Conservation (phyloP, 2,329 filamentous ascomycete species). For the Hymenoscyphus fructigenus region DNA sequence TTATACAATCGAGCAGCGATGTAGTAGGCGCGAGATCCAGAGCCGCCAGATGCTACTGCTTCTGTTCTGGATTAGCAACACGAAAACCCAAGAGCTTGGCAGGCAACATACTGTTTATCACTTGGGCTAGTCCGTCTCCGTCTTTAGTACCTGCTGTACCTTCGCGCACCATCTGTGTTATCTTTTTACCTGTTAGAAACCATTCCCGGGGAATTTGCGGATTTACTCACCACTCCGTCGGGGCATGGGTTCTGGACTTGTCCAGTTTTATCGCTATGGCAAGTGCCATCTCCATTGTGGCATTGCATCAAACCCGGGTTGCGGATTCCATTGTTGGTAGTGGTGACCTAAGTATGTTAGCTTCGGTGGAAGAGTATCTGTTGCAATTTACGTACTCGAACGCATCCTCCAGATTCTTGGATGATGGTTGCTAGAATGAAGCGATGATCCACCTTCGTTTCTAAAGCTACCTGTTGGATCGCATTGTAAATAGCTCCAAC, state of each 20-base stretch:
- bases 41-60: slow-evolving; percentile 18
- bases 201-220: not conserved
- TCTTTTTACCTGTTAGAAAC: not conserved
- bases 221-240: not conserved
- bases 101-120: slow-evolving; percentile 26
- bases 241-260: slow-evolving; percentile 18
- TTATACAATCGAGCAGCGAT: slow-evolving; percentile 43
- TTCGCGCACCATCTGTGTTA: slow-evolving; percentile 39
- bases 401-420: slow-evolving; percentile 3
- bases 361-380: too few relatives aligned
- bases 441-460: slow-evolving; percentile 1
- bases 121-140: slow-evolving; percentile 39
- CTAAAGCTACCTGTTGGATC: not conserved
- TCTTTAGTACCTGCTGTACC: slow-evolving; percentile 38
- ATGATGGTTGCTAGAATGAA: slow-evolving; percentile 3
- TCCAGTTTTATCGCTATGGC: slow-evolving; percentile 10
- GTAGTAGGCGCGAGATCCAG: slow-evolving; percentile 35
- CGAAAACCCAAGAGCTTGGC: not conserved
- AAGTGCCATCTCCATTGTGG: slow-evolving; percentile 17
- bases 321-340: slow-evolving; percentile 19
- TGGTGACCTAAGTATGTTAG: slow-evolving; percentile 14
- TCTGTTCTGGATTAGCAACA: not conserved
- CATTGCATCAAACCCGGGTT: slow-evolving; percentile 33
- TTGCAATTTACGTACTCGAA: not conserved
- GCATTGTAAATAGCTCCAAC: not conserved